A percentile compares a stretch with the other conserved stretches of the same genome.
These are phyloP conservation scores for Fusarium oxysporum DNA, from an alignment of 2,329 filamentous ascomycete genomes.

Conservation along the genomic window DNA sequence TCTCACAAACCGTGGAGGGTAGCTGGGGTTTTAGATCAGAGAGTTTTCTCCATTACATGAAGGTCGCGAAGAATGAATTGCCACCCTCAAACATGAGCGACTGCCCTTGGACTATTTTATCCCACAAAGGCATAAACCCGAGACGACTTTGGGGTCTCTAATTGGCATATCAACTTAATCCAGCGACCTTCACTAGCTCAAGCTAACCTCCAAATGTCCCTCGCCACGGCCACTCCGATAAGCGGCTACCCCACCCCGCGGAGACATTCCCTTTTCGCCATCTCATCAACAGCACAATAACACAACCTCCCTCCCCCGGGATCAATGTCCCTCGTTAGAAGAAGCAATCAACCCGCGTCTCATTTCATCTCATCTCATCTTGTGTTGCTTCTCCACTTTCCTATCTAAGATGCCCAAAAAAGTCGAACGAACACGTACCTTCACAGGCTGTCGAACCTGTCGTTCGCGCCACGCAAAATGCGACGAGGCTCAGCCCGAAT, in stretches of 20 bases:
- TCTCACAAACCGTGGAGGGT: no score
- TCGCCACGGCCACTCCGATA: background rate
- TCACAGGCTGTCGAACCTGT: slow-evolving; percentile 51
- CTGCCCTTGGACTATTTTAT: background rate
- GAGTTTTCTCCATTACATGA: no score
- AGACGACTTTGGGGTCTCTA: background rate
- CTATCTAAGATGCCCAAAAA: slow-evolving; percentile 38
- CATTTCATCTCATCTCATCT: background rate
- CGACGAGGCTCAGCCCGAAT: slow-evolving; percentile 56
- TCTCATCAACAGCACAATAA: slow-evolving; percentile 21
- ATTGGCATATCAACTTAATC: background rate
- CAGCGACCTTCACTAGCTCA: background rate
- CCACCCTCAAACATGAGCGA: background rate
- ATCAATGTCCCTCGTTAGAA: slow-evolving; percentile 9
- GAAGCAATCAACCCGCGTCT: background rate
- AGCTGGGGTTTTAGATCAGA: no score
- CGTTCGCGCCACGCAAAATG: slow-evolving; percentile 58
- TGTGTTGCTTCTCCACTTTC: slow-evolving; percentile 32
- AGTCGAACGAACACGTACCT: slow-evolving; percentile 45
- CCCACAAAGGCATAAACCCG: background rate
- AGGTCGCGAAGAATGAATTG: no score
- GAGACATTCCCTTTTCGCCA: slow-evolving; percentile 35
- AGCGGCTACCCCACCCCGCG: slow-evolving; percentile 12
- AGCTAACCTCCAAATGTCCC: background rate
- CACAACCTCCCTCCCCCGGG: slow-evolving; percentile 6